Base-by-base conservation (phyloP, 139 green algal genomes). In the Coelastrella sp. region DNA sequence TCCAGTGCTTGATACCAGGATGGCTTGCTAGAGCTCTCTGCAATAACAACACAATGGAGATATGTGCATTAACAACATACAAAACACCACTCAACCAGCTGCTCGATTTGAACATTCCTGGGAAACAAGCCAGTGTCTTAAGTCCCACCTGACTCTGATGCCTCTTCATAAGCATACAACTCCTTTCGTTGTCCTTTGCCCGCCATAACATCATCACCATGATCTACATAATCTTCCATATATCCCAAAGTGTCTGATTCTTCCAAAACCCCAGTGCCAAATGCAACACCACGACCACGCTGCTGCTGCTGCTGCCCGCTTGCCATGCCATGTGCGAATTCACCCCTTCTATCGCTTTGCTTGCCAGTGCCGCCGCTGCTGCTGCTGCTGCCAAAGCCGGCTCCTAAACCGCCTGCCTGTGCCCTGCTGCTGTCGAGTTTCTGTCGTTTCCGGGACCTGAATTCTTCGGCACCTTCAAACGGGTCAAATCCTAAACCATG, bases 401-500 rank as follows among this genome's bases (percentile, higher is more conserved):
- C 35, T 38, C 79, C 60, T 15, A 17, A 37, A n/a, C 50, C 62
- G 27, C 62, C 62, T 32, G 21, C 77, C n/a, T 60, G 66, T 37
- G 38, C 75, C 35, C 15, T 74, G 35, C n/a, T 34, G 13, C 23
- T 72, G 8, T 86, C 87, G 5, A 81, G 11, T 11, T 64, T 69
- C 74, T 74, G 45, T 6, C 82, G 74, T 87, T 94, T 96, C 4
- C 85, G 81, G 7, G 41, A n/a, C 13, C 94, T 85, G 82, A 99
- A 98, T 66, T 97, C 95, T 75, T 96, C 92, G 0, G 96, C 95
- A 7, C 90, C 94, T 73, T 92, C 90, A 87, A 96, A 99, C 0
- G 96, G 95, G 87, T 99, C 96, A 87, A 92, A 98, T 0, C 96
- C 96, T n/a, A 99, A 74, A 41, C 96, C 96, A 73, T 97, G 89